Percentiles rank a stretch among this genome's conserved stretches.
phyloP scores from a whole-genome alignment of 306 rosid genomes.

The Cajanus cajan region DNA sequence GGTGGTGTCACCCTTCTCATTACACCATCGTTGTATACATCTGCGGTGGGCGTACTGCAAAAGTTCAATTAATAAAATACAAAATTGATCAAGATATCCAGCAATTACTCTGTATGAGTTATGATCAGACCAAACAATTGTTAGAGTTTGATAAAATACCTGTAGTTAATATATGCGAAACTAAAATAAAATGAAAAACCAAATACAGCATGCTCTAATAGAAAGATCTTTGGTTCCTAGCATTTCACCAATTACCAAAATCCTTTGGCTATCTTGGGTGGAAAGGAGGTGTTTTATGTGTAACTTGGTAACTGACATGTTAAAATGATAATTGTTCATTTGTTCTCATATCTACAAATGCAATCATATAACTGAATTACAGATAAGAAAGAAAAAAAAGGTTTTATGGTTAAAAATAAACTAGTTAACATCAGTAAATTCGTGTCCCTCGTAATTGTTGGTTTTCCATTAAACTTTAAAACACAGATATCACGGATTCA shows the following conservation, averaged over 20 bases:
- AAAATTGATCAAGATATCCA: constrained; percentile 11
- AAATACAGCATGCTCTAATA: not conserved
- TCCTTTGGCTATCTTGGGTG: not conserved
- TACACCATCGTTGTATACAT: constrained; percentile 93
- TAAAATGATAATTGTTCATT: not conserved
- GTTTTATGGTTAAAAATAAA: not conserved
- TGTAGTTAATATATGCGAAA: not conserved
- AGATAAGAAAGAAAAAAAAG: not conserved
- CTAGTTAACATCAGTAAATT: not conserved
- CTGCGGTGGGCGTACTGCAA: constrained; percentile 94
- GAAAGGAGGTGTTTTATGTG: not conserved
- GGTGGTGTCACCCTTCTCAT: constrained; percentile 87
- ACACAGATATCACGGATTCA: not conserved
- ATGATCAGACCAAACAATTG: not conserved
- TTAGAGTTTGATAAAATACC: not conserved
- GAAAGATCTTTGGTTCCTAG: constrained; percentile 9
- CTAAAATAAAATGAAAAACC: not conserved
- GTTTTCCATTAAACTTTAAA: constrained; percentile 10
- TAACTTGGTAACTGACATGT: not conserved
- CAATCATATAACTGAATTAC: constrained; percentile 4
- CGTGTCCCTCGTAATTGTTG: not conserved
- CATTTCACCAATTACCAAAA: constrained; percentile 2
- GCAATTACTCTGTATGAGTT: not conserved
- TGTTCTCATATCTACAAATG: not conserved
- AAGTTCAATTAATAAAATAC: constrained; percentile 4